Base-by-base conservation (phyloP, 768 basidiomycete species). In the Phaeotremella fagi region DNA sequence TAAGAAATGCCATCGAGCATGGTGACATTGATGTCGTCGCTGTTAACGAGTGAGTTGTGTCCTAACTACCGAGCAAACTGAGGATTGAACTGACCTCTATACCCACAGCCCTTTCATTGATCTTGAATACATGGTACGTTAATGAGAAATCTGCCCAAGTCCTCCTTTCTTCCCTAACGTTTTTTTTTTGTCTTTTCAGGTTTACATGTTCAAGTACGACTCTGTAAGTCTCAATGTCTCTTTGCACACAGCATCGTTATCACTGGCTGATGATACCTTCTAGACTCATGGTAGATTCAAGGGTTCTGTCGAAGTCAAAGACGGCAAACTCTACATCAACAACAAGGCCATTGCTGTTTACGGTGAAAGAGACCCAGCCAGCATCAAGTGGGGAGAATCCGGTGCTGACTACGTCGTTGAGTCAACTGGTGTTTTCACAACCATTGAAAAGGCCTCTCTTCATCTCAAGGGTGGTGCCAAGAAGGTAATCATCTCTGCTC, bases 401-500 rank as follows among this genome's bases (percentile, higher is more conserved):
- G 87, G 87, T 59, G 95, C 94, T 61, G 80, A 88, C 20, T 99
- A 99, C 80, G 79, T 98, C 59, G 84, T 99, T 74, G 95, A 99
- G 79, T 89, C 95, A 49, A 98, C 95, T 65, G 88, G 92, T 84
- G 91, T 95, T 76, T 97, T 98, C 83, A 98, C 92, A 75, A 95
- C 91, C 71, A 81, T 77, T 63, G 91, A 95, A 15, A 92, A 91
- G 80, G 94, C 94, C 50, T 80, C 81, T 44, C 85, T 83, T 64
- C 94, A 99, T 80, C 80, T 99, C 78, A 90, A 92, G 79, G 94
- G 94, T 67, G 94, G 94, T 75, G 94, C 94, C 73, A 97, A 98
- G 85, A 99, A 97, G 82, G 94, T 99, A 75, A 81, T 99, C 79
- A 98, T 99, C 82, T 94, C 92, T 62, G 94, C 94, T 43, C 94